Evolutionary conservation across 768 basidiomycete species (phyloP).

Genomic region (Sutorius australiensis): DNA sequence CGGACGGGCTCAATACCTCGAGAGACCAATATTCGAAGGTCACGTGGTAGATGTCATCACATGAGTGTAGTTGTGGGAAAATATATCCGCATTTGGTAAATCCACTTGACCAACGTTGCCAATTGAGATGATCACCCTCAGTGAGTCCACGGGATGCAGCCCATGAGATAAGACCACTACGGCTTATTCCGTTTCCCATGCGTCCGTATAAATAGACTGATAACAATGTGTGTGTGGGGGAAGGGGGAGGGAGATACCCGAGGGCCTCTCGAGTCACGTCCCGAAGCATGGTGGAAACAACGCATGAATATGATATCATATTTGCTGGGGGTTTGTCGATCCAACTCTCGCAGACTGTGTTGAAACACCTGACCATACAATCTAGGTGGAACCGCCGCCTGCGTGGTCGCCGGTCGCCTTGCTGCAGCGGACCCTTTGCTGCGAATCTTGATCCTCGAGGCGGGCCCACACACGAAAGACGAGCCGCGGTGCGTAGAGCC

Average conservation of each 20-base stretch:
- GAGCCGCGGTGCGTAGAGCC: slow-evolving; percentile 22
- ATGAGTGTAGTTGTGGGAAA: slow-evolving; percentile 7
- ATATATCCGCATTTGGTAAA: slow-evolving; percentile 5
- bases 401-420: slow-evolving; percentile 31
- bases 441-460: slow-evolving; percentile 28
- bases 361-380: neutral
- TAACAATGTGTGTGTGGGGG: neutral
- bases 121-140: neutral
- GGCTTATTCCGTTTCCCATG: neutral
- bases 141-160: neutral
- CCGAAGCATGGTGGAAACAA: slow-evolving; percentile 7
- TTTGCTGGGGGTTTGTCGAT: slow-evolving; percentile 50
- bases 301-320: slow-evolving; percentile 43
- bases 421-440: slow-evolving; percentile 24
- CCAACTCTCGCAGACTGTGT: neutral
- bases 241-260: neutral
- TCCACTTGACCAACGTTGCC: neutral
- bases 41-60: slow-evolving; percentile 24
- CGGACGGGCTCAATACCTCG: slow-evolving; percentile 14
- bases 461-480: slow-evolving; percentile 23
- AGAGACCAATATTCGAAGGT: slow-evolving; percentile 15
- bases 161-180: neutral
- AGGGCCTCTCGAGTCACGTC: neutral
- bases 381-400: slow-evolving; percentile 35
- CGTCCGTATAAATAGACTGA: slow-evolving; percentile 5